A percentile compares a stretch with the other conserved stretches of the same genome.
Evolutionary conservation across 257 asterid genomes (phyloP).

Genomic region (Primulina eburnea): DNA sequence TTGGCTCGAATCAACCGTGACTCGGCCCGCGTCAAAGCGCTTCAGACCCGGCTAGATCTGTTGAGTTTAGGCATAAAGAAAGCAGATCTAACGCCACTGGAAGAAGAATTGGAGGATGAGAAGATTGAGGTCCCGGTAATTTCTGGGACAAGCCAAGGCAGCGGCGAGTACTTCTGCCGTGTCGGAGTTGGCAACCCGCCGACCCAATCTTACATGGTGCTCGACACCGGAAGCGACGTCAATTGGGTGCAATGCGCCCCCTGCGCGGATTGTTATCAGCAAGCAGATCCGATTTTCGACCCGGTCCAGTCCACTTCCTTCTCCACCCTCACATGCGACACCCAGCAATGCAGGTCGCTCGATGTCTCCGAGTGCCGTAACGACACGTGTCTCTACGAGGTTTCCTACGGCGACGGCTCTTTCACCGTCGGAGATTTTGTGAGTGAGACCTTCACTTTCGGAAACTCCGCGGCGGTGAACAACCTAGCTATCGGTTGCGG

Average conservation of each 20-base stretch:
- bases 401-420: constrained; percentile 94
- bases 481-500: constrained; percentile 93
- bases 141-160: constrained; percentile 90
- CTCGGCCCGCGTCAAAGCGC: constrained; percentile 62
- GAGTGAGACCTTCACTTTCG: constrained; percentile 69
- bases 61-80: constrained; percentile 38
- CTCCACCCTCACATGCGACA: constrained; percentile 57
- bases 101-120: constrained; percentile 43
- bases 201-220: constrained; percentile 70
- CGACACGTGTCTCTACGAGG: constrained; percentile 73
- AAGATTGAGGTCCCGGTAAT: constrained; percentile 64
- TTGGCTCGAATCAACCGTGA: constrained; percentile 69
- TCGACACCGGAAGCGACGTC: constrained; percentile 92
- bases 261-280: constrained; percentile 91
- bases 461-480: constrained; percentile 51
- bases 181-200: constrained; percentile 82
- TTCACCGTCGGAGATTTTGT: constrained; percentile 88
- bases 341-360: constrained; percentile 73
- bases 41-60: constrained; percentile 79
- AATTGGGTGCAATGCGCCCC: constrained; percentile 96
- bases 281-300: constrained; percentile 92
- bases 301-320: constrained; percentile 67
- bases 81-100: constrained; percentile 75
- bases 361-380: constrained; percentile 80
- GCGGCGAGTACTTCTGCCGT: constrained; percentile 94